Conservation (phyloP, 1,284 basidiomycete species). For the Sanghuangporus sanghuang region DNA sequence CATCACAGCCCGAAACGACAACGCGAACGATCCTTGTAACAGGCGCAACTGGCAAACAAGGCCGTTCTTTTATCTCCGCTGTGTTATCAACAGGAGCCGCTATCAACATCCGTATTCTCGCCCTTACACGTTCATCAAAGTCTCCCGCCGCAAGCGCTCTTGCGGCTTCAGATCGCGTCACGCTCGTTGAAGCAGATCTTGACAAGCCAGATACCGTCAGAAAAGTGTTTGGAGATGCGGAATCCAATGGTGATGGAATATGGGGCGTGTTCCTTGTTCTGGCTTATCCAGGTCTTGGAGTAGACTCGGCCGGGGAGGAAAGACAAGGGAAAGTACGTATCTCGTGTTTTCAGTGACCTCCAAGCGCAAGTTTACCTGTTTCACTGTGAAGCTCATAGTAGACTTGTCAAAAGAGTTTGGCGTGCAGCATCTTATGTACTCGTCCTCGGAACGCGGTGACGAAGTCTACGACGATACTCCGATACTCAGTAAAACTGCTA, state of each 20-base stretch:
- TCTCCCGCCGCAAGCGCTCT: slow-evolving; percentile 29
- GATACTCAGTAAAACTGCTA: slow-evolving; percentile 29
- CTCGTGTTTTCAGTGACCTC: neutral
- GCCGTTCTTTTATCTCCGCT: slow-evolving; percentile 30
- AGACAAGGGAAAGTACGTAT: slow-evolving; percentile 35
- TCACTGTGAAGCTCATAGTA: slow-evolving; percentile 27
- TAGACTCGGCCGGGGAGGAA: slow-evolving; percentile 34
- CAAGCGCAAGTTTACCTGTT: neutral
- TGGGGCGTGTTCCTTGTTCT: slow-evolving; percentile 38
- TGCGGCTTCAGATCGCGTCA: slow-evolving; percentile 24
- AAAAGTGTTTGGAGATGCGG: slow-evolving; percentile 34
- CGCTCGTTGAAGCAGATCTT: slow-evolving; percentile 34
- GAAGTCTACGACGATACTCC: slow-evolving; percentile 30
- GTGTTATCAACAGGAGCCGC: slow-evolving; percentile 21
- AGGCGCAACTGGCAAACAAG: slow-evolving; percentile 41
- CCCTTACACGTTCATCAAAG: slow-evolving; percentile 33
- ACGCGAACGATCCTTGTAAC: neutral
- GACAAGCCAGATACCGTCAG: slow-evolving; percentile 27
- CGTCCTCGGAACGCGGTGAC: slow-evolving; percentile 33
- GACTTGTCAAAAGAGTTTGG: slow-evolving; percentile 32
- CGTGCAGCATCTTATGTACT: slow-evolving; percentile 32
- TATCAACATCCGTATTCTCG: slow-evolving; percentile 28
- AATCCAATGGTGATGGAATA: slow-evolving; percentile 29
- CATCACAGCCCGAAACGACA: neutral
- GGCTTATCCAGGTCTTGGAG: slow-evolving; percentile 37